Percentiles rank a stretch among this genome's conserved stretches.
phyloP scores from a whole-genome alignment of 2,329 filamentous ascomycete species.

The Fusarium brevicatenulatum region DNA sequence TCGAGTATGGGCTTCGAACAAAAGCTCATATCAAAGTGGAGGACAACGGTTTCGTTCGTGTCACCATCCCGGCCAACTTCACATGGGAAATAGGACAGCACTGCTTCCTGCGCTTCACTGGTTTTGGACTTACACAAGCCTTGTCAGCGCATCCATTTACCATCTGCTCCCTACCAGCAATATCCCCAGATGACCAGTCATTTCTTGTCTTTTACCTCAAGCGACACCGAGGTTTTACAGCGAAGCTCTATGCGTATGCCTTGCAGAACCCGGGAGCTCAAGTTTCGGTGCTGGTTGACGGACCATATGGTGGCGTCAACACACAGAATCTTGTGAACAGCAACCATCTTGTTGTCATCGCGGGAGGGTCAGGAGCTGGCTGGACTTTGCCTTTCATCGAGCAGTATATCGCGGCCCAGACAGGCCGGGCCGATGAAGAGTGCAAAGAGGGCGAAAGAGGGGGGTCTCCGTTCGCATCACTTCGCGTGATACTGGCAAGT shows the following conservation, averaged over 20 bases:
- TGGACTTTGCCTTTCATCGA: not conserved
- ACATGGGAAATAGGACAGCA: not conserved
- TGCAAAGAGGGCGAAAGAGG: not conserved
- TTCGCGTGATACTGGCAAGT: not conserved
- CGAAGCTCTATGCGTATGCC: not conserved
- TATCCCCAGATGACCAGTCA: not conserved
- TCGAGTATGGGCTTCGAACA: not conserved
- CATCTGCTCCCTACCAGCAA: not conserved
- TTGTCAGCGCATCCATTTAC: not conserved
- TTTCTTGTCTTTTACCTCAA: not conserved
- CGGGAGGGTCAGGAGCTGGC: not conserved
- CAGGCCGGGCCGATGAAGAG: fast-evolving
- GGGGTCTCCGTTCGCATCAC: not conserved
- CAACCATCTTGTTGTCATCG: not conserved
- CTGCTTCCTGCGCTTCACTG: not conserved
- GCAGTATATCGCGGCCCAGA: not conserved
- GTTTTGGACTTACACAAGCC: not conserved
- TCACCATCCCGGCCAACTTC: not conserved
- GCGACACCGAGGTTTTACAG: not conserved
- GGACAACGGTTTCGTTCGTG: not conserved
- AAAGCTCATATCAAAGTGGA: not conserved
- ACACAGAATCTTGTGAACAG: not conserved
- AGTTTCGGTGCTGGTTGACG: not conserved
- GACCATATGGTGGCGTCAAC: not conserved
- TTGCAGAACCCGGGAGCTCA: not conserved